Evolutionary conservation across 2,329 filamentous ascomycete genomes (phyloP), one percentile per base, ranked within the genome.

Genomic region (Phaeomoniella chlamydospora): DNA sequence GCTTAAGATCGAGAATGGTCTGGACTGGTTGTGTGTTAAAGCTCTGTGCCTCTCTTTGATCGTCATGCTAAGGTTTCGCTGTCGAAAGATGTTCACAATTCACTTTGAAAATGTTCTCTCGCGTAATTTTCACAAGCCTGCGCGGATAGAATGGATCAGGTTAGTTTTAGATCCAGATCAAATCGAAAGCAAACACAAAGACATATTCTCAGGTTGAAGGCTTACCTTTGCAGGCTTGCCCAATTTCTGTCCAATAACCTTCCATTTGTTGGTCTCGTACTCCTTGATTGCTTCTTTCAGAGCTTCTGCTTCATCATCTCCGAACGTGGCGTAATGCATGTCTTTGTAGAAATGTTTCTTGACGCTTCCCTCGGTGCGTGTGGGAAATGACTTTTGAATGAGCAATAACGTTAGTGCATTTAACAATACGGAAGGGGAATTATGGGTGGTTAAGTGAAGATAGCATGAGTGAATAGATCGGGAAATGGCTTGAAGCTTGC

Each of bases 301-400:
- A 18, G 61, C 60, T 41, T 65, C 56, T 71, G 92, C 85, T 75
- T 94, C 90, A 53, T 96, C 86, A 65, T 94, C 88, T 34, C 84
- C 87, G 57, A 98, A 96, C 55, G 96, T 90, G 45, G 90, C 90
- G 57, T 96, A 96, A 56, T 98, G 90, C 90, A 98, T 98, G 50
- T 98, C 90, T 83, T 96, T 96, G 61, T 98, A 96, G 88, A 90
- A 98, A 58, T 98, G 90, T 63, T 96, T 98, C 70, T 96, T 98
- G 15, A 98, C 90, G 52, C 87, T 94, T 5, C 90, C 90, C 62
- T 98, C 90, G 30, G 90, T 98, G 50, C 90, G 73, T 15, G 76
- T 78, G 9, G 90, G 88, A 55, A 98, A 98, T 2, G 82, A 87
- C 83, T 92, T 32, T 5, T 36, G 5, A n/a, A n/a, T 26, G 22